These are phyloP conservation scores for Botryosphaeria dothidea DNA, from an alignment of 2,329 filamentous ascomycete species.

Conservation along the genomic window DNA sequence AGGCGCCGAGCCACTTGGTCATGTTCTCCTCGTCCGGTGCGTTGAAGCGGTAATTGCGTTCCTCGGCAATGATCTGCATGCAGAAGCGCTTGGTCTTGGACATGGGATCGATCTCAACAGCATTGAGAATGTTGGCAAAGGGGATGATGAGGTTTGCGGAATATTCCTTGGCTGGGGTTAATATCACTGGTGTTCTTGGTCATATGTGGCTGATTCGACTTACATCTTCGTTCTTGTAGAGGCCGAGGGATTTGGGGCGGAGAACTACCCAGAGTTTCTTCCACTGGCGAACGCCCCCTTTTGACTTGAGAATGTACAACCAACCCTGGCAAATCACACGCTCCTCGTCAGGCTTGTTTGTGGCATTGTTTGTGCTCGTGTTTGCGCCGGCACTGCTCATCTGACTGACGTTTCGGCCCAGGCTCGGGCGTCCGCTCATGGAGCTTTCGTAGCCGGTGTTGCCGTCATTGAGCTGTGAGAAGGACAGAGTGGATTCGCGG, in stretches of 20 bases:
- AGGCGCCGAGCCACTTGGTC: constrained; percentile 81
- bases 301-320: constrained; percentile 80
- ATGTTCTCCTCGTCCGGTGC: constrained; percentile 77
- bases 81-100: constrained; percentile 83
- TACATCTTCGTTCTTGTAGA: constrained; percentile 85
- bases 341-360: constrained; percentile 63
- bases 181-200: not conserved
- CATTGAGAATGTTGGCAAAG: constrained; percentile 78
- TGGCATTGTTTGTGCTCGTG: constrained; percentile 26
- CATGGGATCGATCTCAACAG: constrained; percentile 87
- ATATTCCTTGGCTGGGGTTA: constrained; percentile 66
- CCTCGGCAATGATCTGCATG: constrained; percentile 90
- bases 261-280: constrained; percentile 93
- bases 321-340: constrained; percentile 93
- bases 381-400: constrained; percentile 51
- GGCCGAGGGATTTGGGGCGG: constrained; percentile 76
- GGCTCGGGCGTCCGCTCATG: constrained; percentile 29
- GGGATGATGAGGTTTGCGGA: constrained; percentile 79
- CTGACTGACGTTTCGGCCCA: constrained; percentile 61
- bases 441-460: constrained; percentile 23
- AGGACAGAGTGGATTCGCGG: constrained; percentile 52
- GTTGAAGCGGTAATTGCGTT: constrained; percentile 61
- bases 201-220: not conserved
- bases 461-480: constrained; percentile 24
- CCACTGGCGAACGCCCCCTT: constrained; percentile 85